Conservation (phyloP, 495 filamentous ascomycete genomes). For the Penicillium mononematosum region DNA sequence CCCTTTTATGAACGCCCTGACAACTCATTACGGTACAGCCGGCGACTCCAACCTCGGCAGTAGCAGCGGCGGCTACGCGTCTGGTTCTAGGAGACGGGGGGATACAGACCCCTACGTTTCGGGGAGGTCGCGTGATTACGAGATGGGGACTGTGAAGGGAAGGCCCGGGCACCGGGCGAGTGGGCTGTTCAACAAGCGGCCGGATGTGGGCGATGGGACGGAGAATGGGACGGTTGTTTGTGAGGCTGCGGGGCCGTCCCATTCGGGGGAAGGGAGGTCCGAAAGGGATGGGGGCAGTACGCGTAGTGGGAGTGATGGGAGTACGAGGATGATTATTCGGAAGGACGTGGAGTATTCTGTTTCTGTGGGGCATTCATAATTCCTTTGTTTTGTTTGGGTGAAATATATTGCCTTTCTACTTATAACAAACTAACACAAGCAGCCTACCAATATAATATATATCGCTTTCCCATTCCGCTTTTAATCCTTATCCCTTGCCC, state of each 20-base stretch:
- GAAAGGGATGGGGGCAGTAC: neutral
- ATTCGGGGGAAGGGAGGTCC: neutral
- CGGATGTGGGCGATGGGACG: neutral
- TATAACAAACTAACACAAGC: neutral
- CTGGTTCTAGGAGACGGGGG: neutral
- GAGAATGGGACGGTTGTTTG: neutral
- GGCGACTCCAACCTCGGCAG: neutral
- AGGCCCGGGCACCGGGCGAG: neutral
- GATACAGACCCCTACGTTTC: neutral
- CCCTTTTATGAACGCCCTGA: constrained; percentile 1
- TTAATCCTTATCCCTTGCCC: too few species aligned
- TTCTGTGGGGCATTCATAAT: neutral
- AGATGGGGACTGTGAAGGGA: neutral
- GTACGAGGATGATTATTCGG: neutral
- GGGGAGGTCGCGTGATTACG: neutral
- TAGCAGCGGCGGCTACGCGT: neutral
- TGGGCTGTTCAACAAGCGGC: neutral
- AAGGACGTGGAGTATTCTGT: neutral
- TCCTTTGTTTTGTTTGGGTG: neutral
- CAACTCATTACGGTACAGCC: neutral
- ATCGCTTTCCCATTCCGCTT: too few species aligned
- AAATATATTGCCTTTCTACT: neutral
- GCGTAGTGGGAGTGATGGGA: neutral
- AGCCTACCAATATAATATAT: too few species aligned
- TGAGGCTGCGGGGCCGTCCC: neutral